Percentiles rank a stretch among this genome's conserved stretches.
Conservation (phyloP, 1,139 yeast species). For the Trichomonascaceae sp. region DNA sequence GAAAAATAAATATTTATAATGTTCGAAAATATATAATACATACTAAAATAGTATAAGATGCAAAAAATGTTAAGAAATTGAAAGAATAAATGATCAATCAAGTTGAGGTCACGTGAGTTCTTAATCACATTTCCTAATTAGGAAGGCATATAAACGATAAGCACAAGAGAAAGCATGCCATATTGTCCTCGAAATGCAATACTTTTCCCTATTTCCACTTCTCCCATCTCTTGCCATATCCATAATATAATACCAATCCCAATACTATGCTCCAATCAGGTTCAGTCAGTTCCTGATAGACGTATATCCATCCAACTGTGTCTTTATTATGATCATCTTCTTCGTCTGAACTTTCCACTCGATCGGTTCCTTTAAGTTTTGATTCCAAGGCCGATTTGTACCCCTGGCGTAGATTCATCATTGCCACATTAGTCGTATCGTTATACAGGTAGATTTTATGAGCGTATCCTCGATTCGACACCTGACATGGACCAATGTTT, state of each 20-base stretch:
- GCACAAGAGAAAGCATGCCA: background rate
- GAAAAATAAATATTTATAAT: background rate
- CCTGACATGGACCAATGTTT: background rate
- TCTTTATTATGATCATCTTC: constrained; percentile 23
- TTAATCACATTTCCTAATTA: background rate
- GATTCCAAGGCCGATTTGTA: constrained; percentile 3
- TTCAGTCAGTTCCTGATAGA: constrained; percentile 67
- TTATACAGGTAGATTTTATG: constrained; percentile 8
- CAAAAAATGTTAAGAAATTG: background rate
- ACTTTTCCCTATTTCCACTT: background rate
- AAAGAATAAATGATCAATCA: background rate
- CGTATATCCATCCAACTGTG: constrained; percentile 24
- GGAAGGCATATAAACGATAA: background rate
- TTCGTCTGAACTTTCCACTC: constrained; percentile 9
- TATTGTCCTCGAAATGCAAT: too few relatives aligned
- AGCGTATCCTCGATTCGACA: constrained; percentile 1
- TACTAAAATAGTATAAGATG: background rate
- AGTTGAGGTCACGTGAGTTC: background rate
- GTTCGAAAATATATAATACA: background rate
- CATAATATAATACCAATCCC: constrained; percentile 18
- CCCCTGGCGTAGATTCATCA: constrained; percentile 6
- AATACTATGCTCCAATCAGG: constrained; percentile 44
- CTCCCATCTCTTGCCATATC: constrained; percentile 7
- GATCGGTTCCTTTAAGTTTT: constrained; percentile 1
- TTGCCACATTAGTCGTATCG: constrained; percentile 1